Evolutionary conservation across 2,329 filamentous ascomycete genomes (phyloP).

Genomic region (Epichloe gansuensis): DNA sequence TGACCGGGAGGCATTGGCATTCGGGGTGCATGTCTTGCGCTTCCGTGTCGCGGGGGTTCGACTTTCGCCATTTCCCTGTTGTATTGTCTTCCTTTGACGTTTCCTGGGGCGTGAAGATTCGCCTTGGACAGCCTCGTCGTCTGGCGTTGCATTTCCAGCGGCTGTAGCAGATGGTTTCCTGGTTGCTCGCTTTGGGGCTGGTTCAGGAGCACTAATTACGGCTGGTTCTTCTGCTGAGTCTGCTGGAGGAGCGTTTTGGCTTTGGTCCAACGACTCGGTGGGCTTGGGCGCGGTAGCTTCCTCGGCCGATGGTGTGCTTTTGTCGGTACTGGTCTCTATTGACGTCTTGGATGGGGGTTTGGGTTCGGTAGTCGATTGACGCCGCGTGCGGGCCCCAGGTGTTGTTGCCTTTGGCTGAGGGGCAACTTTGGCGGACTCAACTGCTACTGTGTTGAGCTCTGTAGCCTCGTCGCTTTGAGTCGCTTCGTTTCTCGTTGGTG

Average conservation of each 20-base stretch:
- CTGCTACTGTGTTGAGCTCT: neutral
- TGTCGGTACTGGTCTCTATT: neutral
- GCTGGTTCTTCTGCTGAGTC: conserved; percentile 3
- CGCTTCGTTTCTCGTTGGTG: neutral
- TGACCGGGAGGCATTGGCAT: conserved; percentile 11
- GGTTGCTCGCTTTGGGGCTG: conserved; percentile 7
- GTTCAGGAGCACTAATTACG: conserved; percentile 4
- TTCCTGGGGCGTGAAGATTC: conserved; percentile 16
- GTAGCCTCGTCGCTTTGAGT: neutral
- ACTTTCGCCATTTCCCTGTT: conserved; percentile 9
- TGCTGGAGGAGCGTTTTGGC: neutral
- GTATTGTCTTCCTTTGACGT: conserved; percentile 19
- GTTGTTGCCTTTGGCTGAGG: neutral
- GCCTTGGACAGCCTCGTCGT: neutral
- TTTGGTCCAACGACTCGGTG: neutral
- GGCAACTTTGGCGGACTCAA: neutral
- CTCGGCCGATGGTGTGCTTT: neutral
- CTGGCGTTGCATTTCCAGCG: conserved; percentile 10
- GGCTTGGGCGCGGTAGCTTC: neutral
- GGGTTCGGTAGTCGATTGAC: conserved; percentile 1
- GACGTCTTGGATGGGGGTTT: conserved; percentile 1
- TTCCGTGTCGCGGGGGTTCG: conserved; percentile 14
- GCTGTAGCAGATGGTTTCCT: conserved; percentile 7
- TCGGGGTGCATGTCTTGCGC: conserved; percentile 14
- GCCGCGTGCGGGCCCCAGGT: neutral